phyloP scores from a whole-genome alignment of 2,329 filamentous ascomycete genomes.

The Pyrenophora graminea region DNA sequence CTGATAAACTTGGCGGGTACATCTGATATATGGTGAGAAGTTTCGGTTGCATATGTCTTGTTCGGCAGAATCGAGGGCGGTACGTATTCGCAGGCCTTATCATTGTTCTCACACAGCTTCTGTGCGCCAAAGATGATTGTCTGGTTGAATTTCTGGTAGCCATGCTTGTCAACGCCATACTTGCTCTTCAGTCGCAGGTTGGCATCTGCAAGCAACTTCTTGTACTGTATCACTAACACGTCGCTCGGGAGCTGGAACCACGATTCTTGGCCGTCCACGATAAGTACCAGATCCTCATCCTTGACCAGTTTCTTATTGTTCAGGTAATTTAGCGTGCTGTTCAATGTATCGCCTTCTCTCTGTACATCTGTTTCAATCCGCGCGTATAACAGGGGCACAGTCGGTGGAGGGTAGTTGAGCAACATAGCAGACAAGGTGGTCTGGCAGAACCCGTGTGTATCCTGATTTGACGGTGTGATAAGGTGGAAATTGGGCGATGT shows the following conservation, averaged over 20 bases:
- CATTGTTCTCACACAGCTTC: constrained; percentile 57
- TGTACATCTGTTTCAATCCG: constrained; percentile 26
- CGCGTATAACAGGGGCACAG: constrained; percentile 54
- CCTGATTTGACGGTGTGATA: constrained; percentile 56
- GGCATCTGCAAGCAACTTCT: constrained; percentile 57
- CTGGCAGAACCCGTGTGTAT: constrained; percentile 59
- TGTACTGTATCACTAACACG: constrained; percentile 66
- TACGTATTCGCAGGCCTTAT: constrained; percentile 58
- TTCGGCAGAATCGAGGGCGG: constrained; percentile 57
- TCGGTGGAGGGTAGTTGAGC: constrained; percentile 63
- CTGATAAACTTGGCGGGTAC: constrained; percentile 52
- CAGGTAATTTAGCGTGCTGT: constrained; percentile 55
- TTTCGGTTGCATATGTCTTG: constrained; percentile 54
- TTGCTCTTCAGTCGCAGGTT: constrained; percentile 57
- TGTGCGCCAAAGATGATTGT: constrained; percentile 61
- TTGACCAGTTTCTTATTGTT: constrained; percentile 53
- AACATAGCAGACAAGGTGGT: constrained; percentile 61
- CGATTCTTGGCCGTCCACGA: constrained; percentile 67
- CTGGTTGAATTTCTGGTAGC: constrained; percentile 50
- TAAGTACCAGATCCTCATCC: constrained; percentile 65
- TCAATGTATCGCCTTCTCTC: constrained; percentile 52
- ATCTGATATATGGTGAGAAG: constrained; percentile 38
- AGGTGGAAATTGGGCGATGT: constrained; percentile 57
- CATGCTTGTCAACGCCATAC: constrained; percentile 49
- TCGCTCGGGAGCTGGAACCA: constrained; percentile 69